A percentile compares a stretch with the other conserved stretches of the same genome.
Evolutionary conservation across 345 rosid genomes (phyloP).

Genomic region (Salix caprea): DNA sequence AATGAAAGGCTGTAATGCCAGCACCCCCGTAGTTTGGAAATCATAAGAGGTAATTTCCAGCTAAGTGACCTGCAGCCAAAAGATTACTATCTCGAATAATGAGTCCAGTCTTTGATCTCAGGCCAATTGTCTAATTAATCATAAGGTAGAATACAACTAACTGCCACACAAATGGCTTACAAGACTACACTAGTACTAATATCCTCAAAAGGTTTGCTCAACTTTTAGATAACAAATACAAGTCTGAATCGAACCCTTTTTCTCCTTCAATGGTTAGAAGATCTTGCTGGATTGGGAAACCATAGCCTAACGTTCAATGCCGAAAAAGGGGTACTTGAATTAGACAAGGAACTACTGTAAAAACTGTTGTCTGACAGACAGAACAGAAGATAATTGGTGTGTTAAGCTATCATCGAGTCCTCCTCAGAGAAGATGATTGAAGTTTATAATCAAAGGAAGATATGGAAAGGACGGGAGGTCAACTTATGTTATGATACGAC

Average conservation of each 20-base stretch:
- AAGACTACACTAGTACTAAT: not conserved
- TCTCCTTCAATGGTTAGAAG: not conserved
- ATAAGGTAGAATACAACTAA: not conserved
- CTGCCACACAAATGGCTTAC: conserved; percentile 9
- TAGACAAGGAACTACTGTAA: not conserved
- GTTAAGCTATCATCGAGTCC: not conserved
- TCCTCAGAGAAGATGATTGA: not conserved
- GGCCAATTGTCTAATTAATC: not conserved
- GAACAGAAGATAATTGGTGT: not conserved
- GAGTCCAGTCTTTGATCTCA: not conserved
- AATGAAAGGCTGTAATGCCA: not conserved
- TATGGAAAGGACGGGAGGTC: conserved; percentile 30
- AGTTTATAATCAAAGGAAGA: not conserved
- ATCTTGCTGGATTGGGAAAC: not conserved
- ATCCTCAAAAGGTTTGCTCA: not conserved
- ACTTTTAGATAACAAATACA: not conserved
- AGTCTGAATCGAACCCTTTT: not conserved
- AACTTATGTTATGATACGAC: conserved; percentile 28
- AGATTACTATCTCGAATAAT: not conserved
- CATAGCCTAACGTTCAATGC: not conserved
- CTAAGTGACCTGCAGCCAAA: not conserved
- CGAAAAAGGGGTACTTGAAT: not conserved
- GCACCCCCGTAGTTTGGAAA: not conserved
- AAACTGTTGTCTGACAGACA: not conserved
- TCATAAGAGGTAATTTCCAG: not conserved